These are phyloP conservation scores for Lumnitzera littorea DNA, from an alignment of 345 rosid genomes.

Conservation along the genomic window DNA sequence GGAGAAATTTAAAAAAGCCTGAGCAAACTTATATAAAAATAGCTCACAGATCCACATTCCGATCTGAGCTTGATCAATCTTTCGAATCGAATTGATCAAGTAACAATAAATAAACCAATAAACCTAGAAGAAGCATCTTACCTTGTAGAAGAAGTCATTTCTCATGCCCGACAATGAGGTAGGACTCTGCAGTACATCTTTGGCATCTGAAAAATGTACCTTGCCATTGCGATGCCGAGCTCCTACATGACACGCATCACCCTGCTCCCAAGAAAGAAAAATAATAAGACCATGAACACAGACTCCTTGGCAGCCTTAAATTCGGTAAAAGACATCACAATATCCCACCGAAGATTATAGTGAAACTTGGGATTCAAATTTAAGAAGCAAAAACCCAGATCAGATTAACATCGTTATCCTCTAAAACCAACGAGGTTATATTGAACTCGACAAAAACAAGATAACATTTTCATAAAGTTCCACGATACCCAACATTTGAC, in stretches of 20 bases:
- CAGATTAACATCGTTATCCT: no score
- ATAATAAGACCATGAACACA: neutral
- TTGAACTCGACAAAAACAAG: no score
- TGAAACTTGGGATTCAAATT: no score
- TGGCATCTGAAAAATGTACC: constrained; percentile 24
- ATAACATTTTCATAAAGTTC: no score
- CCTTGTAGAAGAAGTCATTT: constrained; percentile 42
- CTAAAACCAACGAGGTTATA: no score
- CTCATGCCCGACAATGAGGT: constrained; percentile 26
- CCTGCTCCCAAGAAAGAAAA: constrained; percentile 19
- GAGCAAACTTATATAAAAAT: no score
- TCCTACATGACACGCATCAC: constrained; percentile 28
- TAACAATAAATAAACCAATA: neutral
- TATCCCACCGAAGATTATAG: no score
- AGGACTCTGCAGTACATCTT: constrained; percentile 40
- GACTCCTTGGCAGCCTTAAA: neutral
- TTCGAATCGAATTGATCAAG: neutral
- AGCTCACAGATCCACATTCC: neutral
- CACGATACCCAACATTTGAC: no score
- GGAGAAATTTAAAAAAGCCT: no score
- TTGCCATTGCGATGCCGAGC: constrained; percentile 27
- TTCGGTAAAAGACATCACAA: no score
- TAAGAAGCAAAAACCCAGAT: no score
- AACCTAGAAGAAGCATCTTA: constrained; percentile 13
- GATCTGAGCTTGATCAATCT: neutral